Percentiles rank a stretch among this genome's conserved stretches.
Conservation (phyloP, 2,329 filamentous ascomycete species). For the Verticillium albo-atrum region DNA sequence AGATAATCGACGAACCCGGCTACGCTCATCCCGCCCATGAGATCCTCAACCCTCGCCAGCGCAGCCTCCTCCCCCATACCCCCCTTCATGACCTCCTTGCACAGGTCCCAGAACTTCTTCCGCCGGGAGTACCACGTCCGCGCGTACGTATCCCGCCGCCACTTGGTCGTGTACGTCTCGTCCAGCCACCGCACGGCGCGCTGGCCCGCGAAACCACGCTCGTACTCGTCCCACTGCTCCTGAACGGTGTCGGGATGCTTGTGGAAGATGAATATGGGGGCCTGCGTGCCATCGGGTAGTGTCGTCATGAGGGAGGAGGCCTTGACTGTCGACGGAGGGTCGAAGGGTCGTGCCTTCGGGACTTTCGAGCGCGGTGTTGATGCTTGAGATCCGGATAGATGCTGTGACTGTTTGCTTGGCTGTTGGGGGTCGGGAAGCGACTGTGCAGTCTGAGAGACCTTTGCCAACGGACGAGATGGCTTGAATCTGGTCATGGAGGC, state of each 20-base stretch:
- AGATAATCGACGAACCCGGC: conserved; percentile 2
- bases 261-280: conserved; percentile 7
- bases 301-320: background rate
- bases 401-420: too few species aligned
- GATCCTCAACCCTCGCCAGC: background rate
- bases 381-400: too few species aligned
- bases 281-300: background rate
- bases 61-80: conserved; percentile 6
- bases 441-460: too few species aligned
- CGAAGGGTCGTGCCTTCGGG: background rate
- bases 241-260: conserved; percentile 4
- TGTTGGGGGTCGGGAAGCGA: too few species aligned
- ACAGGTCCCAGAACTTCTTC: conserved; percentile 8
- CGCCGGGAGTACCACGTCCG: conserved; percentile 10
- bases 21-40: background rate
- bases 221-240: conserved; percentile 12
- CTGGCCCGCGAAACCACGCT: conserved; percentile 5
- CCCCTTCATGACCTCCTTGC: conserved; percentile 3
- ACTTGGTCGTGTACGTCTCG: conserved; percentile 5
- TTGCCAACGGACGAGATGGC: too few species aligned
- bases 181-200: conserved; percentile 7
- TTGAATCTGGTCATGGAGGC: too few species aligned
- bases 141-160: conserved; percentile 5
- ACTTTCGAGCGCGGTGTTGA: background rate
- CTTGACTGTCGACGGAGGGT: background rate